Conservation (phyloP, 106 monocot species). For the Dioscorea zingiberensis region DNA sequence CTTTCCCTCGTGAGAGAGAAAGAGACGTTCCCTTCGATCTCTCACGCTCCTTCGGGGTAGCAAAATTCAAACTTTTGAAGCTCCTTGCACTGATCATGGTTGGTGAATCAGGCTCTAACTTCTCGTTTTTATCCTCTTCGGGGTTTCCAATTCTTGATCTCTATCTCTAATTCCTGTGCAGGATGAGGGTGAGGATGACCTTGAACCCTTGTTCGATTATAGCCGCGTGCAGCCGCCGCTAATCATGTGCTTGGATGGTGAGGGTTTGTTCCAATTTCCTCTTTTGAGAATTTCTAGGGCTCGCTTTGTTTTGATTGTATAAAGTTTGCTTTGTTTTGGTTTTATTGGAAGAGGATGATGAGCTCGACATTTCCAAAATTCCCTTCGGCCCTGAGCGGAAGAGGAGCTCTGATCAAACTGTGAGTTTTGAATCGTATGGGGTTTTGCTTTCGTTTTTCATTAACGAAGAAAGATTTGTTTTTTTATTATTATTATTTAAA, state of each 20-base stretch:
- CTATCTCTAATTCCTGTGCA: neutral
- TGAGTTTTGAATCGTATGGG: neutral
- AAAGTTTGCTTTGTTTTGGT: neutral
- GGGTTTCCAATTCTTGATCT: neutral
- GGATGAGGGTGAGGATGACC: slow-evolving; percentile 27
- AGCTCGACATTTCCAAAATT: slow-evolving; percentile 4
- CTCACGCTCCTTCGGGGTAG: too few species aligned
- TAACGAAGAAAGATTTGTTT: neutral
- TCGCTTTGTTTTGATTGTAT: neutral
- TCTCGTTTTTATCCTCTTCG: neutral
- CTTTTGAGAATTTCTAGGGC: slow-evolving; percentile 3
- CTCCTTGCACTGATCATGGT: too few species aligned
- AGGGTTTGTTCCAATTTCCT: neutral
- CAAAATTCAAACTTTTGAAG: too few species aligned
- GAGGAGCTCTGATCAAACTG: slow-evolving; percentile 3
- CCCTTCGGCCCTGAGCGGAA: slow-evolving; percentile 10
- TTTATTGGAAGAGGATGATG: slow-evolving; percentile 25
- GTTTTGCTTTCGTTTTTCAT: neutral
- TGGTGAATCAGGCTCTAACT: neutral
- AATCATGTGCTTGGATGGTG: slow-evolving; percentile 38
- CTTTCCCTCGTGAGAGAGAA: too few species aligned
- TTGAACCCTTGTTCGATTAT: slow-evolving; percentile 89
- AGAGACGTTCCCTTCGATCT: too few species aligned
- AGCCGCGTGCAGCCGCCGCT: slow-evolving; percentile 60
- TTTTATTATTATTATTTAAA: neutral